phyloP scores from a whole-genome alignment of 768 basidiomycete species.

The Plicaturopsis crispa region DNA sequence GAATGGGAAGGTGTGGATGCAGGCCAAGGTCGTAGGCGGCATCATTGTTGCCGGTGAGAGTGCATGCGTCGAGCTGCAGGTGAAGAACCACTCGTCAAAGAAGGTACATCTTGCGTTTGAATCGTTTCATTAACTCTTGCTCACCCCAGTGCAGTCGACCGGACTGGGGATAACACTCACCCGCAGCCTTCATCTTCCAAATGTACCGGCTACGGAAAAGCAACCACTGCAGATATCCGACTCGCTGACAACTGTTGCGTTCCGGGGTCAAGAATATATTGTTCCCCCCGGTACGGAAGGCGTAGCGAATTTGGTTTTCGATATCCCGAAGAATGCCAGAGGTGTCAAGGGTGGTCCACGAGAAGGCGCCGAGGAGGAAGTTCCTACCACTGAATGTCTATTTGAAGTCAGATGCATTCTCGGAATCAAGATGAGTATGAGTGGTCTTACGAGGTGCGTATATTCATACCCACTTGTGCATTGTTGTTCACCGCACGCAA shows the following conservation, averaged over 20 bases:
- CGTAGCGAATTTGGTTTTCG: conserved; percentile 71
- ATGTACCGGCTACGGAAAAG: conserved; percentile 27
- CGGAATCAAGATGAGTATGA: conserved; percentile 61
- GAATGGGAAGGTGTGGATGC: conserved; percentile 73
- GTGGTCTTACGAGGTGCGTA: conserved; percentile 31
- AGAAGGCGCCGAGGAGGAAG: conserved; percentile 39
- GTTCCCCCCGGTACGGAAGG: conserved; percentile 71
- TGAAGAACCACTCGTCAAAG: conserved; percentile 77
- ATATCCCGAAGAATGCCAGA: conserved; percentile 62
- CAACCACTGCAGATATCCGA: conserved; percentile 60
- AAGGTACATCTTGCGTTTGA: conserved; percentile 40
- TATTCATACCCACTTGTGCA: conserved; percentile 5
- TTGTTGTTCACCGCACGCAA: conserved; percentile 6
- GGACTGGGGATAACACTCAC: conserved; percentile 54
- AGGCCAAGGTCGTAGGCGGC: conserved; percentile 57
- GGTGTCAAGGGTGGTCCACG: conserved; percentile 58
- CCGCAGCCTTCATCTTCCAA: conserved; percentile 53
- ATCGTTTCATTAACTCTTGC: conserved; percentile 3
- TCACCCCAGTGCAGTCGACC: conserved; percentile 42
- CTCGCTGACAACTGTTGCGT: conserved; percentile 59
- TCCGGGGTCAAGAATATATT: conserved; percentile 67
- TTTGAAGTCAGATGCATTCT: conserved; percentile 66
- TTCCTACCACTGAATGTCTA: conserved; percentile 22
- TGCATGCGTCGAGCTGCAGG: conserved; percentile 66
- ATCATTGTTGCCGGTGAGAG: conserved; percentile 61